These are phyloP conservation scores for Tetrapisispora arboricola DNA, from an alignment of 805 yeast genomes.

Conservation along the genomic window DNA sequence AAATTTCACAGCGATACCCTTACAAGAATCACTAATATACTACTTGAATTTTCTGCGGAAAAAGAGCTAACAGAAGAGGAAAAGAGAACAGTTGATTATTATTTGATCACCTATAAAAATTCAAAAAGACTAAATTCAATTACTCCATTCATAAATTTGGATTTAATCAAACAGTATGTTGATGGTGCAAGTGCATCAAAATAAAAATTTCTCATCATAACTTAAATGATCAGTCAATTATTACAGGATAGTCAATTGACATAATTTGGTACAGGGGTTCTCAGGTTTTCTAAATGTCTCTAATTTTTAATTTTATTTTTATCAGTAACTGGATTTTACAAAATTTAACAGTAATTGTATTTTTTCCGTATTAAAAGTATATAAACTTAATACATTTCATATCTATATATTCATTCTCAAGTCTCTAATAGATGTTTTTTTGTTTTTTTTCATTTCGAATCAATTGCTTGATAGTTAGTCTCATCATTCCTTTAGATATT, in stretches of 20 bases:
- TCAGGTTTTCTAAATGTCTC: not conserved
- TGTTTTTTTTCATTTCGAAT: too few relatives aligned
- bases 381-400: too few relatives aligned
- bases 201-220: not conserved
- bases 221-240: not conserved
- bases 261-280: too few relatives aligned
- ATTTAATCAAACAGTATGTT: not conserved
- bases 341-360: too few relatives aligned
- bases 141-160: not conserved
- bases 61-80: slow-evolving; percentile 49
- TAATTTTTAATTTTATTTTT: not conserved
- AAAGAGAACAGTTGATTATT: slow-evolving; percentile 60
- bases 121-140: slow-evolving; percentile 73
- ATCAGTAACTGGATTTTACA: not conserved
- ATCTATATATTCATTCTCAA: too few relatives aligned
- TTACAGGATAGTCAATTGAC: too few relatives aligned
- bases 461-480: too few relatives aligned
- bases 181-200: not conserved
- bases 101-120: slow-evolving; percentile 73
- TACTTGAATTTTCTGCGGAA: slow-evolving; percentile 52
- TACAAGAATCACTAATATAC: slow-evolving; percentile 49
- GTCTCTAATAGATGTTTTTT: too few relatives aligned
- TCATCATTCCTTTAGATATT: too few relatives aligned
- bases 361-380: too few relatives aligned
- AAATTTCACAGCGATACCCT: slow-evolving; percentile 70